Percentiles rank a stretch among this genome's conserved stretches.
Conservation (phyloP, 306 rosid genomes). For the Vigna reflexopilosa region DNA sequence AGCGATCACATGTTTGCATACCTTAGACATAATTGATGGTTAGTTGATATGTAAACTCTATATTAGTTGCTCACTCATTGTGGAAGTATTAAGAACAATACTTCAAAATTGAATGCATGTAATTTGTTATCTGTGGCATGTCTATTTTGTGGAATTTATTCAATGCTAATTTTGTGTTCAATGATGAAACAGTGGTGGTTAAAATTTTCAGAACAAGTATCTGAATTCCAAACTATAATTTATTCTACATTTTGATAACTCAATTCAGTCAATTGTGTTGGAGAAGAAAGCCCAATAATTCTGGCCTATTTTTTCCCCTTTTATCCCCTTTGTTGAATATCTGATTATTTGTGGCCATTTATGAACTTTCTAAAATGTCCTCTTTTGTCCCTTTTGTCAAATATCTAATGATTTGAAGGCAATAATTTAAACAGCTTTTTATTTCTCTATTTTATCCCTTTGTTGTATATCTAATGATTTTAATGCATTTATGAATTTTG, state of each 20-base stretch:
- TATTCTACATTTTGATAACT: background rate
- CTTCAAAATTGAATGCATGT: conserved; percentile 9
- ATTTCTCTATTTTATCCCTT: background rate
- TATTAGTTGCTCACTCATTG: conserved; percentile 29
- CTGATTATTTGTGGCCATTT: conserved; percentile 6
- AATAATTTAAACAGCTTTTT: conserved; percentile 5
- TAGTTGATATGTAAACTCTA: conserved; percentile 48
- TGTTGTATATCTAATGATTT: conserved; percentile 21
- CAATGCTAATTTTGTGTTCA: conserved; percentile 7
- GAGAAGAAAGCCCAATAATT: conserved; percentile 26
- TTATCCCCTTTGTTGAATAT: conserved; percentile 18
- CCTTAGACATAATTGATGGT: conserved; percentile 66
- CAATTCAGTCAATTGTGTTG: background rate
- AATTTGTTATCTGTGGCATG: conserved; percentile 30
- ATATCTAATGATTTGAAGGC: conserved; percentile 25
- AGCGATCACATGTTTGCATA: conserved; percentile 68
- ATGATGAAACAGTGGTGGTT: background rate
- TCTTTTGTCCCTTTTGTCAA: conserved; percentile 4
- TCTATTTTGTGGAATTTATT: conserved; percentile 33
- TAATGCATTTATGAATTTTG: background rate
- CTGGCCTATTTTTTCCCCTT: background rate
- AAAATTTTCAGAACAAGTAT: conserved; percentile 17
- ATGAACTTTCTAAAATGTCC: background rate
- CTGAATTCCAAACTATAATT: conserved; percentile 15
- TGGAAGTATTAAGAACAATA: conserved; percentile 33